Evolutionary conservation across 108 stramenopile species (phyloP).

Genomic region (Skeletonema potamos): DNA sequence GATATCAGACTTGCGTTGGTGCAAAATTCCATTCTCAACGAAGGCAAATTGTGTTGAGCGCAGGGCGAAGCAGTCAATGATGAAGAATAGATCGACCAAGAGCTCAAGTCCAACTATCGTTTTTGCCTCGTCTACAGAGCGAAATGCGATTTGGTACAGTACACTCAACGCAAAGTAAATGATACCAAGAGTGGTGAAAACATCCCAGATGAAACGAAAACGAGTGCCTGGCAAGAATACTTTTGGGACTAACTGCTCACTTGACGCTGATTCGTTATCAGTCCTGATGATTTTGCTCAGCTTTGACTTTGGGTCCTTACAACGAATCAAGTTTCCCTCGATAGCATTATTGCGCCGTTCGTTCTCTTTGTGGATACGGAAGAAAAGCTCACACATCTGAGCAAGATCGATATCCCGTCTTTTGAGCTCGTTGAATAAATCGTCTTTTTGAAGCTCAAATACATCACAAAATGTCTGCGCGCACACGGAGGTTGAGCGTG

Average conservation of each 20-base stretch:
- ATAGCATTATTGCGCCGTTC: constrained; percentile 45
- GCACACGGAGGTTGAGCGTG: constrained; percentile 33
- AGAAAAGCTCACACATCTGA: constrained; percentile 43
- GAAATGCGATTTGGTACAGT: constrained; percentile 37
- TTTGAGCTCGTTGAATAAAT: constrained; percentile 45
- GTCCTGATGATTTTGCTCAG: constrained; percentile 39
- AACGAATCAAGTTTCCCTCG: constrained; percentile 24
- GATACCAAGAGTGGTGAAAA: constrained; percentile 18
- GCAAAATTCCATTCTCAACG: constrained; percentile 27
- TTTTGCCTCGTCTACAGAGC: constrained; percentile 1
- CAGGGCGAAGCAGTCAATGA: constrained; percentile 39
- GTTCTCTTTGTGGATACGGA: constrained; percentile 33
- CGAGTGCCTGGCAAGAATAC: constrained; percentile 32
- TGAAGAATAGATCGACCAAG: constrained; percentile 48
- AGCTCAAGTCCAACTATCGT: constrained; percentile 17
- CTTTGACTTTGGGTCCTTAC: constrained; percentile 25
- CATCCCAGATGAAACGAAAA: constrained; percentile 48
- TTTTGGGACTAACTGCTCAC: not conserved
- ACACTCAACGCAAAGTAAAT: constrained; percentile 33
- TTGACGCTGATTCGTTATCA: not conserved
- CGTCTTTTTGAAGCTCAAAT: constrained; percentile 29
- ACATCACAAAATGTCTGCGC: constrained; percentile 53
- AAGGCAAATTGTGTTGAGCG: constrained; percentile 39
- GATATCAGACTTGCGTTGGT: constrained; percentile 15
- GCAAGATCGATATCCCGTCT: constrained; percentile 36